A percentile compares a stretch with the other conserved stretches of the same genome.
phyloP scores from a whole-genome alignment of 495 filamentous ascomycete genomes.

The Aspergillus ostianus region DNA sequence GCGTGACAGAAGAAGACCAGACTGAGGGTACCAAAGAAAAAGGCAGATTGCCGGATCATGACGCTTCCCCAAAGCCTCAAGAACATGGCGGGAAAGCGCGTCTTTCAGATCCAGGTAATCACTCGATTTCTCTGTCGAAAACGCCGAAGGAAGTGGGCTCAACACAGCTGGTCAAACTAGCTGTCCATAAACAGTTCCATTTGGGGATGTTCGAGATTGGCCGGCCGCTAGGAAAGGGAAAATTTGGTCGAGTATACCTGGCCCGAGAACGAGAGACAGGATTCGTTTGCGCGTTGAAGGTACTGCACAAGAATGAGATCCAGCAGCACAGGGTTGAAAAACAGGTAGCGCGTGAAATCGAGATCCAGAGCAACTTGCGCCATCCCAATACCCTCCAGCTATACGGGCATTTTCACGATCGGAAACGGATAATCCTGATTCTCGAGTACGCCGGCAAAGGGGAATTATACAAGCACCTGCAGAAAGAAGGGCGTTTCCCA shows the following conservation, averaged over 20 bases:
- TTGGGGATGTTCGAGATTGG: constrained; percentile 98
- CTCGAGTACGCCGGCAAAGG: constrained; percentile 91
- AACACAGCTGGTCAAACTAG: no score
- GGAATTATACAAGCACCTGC: constrained; percentile 92
- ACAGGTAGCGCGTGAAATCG: constrained; percentile 91
- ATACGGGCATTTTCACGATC: constrained; percentile 93
- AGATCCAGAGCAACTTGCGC: constrained; percentile 90
- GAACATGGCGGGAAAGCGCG: no score
- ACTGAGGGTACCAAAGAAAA: no score
- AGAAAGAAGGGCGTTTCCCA: constrained; percentile 77
- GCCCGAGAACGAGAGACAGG: constrained; percentile 80
- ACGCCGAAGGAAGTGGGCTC: no score
- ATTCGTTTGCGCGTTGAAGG: constrained; percentile 94
- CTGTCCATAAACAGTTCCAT: constrained; percentile 51
- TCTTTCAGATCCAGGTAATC: no score
- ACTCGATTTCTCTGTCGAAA: no score
- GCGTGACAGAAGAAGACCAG: no score
- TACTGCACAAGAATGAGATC: constrained; percentile 88
- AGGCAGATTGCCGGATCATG: no score
- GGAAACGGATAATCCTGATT: constrained; percentile 88
- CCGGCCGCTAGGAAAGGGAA: constrained; percentile 88
- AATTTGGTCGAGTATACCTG: constrained; percentile 93
- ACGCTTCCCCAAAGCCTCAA: no score
- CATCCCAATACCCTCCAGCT: constrained; percentile 92
- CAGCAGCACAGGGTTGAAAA: constrained; percentile 89